phyloP scores from a whole-genome alignment of 768 basidiomycete species.

The Rhizopogon roseolus region DNA sequence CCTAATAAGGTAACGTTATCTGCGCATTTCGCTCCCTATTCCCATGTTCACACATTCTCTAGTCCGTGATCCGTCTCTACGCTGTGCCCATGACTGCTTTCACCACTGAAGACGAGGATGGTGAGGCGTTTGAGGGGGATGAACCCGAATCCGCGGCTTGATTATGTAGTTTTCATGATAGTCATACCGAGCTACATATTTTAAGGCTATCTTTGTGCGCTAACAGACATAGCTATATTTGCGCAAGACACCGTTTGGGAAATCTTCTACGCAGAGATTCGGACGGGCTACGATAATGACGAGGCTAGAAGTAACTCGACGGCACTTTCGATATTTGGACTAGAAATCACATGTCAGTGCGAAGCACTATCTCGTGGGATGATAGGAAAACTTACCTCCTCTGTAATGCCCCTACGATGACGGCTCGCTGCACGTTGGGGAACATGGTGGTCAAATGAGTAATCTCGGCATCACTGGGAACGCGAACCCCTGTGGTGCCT shows the following conservation, averaged over 20 bases:
- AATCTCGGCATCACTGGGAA: conserved; percentile 75
- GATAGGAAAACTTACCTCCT: conserved; percentile 54
- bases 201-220: neutral
- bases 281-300: conserved; percentile 20
- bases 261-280: neutral
- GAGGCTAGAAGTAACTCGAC: conserved; percentile 72
- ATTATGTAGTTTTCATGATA: conserved; percentile 8
- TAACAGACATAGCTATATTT: neutral
- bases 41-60: conserved; percentile 12
- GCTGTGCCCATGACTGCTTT: conserved; percentile 87
- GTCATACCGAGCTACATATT: neutral
- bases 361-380: neutral
- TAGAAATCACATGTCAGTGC: conserved; percentile 22
- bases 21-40: neutral
- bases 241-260: neutral
- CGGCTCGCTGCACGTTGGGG: conserved; percentile 69
- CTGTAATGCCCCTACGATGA: conserved; percentile 73
- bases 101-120: conserved; percentile 75
- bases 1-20: conserved; percentile 76
- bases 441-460: conserved; percentile 76
- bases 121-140: conserved; percentile 36
- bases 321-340: conserved; percentile 75
- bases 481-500: conserved; percentile 53
- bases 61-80: conserved; percentile 95
- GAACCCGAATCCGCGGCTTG: conserved; percentile 32